Evolutionary conservation across 345 rosid species (phyloP).

Genomic region (Eucalyptus fibrosa): DNA sequence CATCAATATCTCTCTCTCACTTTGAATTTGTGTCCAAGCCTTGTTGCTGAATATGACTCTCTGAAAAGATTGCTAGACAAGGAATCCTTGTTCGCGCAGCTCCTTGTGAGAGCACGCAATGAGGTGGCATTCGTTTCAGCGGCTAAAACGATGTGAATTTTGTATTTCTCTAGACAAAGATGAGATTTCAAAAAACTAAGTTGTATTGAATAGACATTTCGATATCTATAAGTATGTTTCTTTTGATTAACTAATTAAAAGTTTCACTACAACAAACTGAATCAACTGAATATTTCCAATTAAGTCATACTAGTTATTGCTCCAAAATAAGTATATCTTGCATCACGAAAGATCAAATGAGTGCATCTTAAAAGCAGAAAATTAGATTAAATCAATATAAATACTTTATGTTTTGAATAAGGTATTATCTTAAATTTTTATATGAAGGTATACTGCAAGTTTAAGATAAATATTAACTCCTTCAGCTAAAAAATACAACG

Average conservation of each 20-base stretch:
- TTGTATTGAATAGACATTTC: neutral
- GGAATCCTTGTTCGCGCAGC: neutral
- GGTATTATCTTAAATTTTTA: neutral
- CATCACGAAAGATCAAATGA: neutral
- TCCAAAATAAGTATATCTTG: neutral
- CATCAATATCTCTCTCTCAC: neutral
- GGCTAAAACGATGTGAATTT: neutral
- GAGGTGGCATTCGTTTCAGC: neutral
- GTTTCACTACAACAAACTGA: neutral
- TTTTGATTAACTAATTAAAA: neutral
- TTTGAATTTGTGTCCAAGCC: neutral
- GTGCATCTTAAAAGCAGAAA: neutral
- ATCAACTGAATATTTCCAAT: neutral
- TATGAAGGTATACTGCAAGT: neutral
- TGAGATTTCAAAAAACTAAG: neutral
- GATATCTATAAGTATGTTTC: too few relatives aligned
- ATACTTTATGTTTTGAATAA: neutral
- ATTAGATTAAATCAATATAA: too few relatives aligned
- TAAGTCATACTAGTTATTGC: neutral
- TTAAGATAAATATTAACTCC: too few relatives aligned
- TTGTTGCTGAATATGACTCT: neutral
- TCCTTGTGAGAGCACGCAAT: neutral
- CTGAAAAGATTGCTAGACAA: neutral
- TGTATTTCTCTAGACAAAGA: neutral
- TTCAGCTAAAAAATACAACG: neutral